Percentiles rank a stretch among this genome's conserved stretches.
phyloP scores from a whole-genome alignment of 2,329 filamentous ascomycete genomes.

The Penicillium sp. region DNA sequence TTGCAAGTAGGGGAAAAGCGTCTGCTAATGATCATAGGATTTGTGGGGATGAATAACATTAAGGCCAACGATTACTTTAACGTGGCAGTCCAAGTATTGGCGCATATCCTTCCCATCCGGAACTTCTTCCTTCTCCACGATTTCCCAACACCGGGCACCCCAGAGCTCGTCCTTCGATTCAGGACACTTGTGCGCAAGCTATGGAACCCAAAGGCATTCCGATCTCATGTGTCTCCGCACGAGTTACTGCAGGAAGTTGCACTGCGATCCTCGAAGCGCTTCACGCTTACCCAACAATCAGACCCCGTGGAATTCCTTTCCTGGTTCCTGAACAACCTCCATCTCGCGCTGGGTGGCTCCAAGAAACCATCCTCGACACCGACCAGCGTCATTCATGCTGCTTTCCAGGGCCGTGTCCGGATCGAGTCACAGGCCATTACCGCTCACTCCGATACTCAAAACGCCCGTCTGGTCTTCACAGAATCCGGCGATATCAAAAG shows the following conservation, averaged over 20 bases:
- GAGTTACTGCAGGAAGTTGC: slow-evolving; percentile 94
- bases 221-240: slow-evolving; percentile 93
- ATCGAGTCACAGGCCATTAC: slow-evolving; percentile 93
- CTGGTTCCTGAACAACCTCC: slow-evolving; percentile 96
- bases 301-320: slow-evolving; percentile 95
- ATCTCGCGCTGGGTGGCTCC: slow-evolving; percentile 83
- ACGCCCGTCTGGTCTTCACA: slow-evolving; percentile 86
- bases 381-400: slow-evolving; percentile 76
- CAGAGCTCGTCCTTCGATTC: slow-evolving; percentile 82
- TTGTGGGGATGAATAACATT: slow-evolving; percentile 99
- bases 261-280: slow-evolving; percentile 83
- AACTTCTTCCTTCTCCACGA: slow-evolving; percentile 90
- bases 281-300: slow-evolving; percentile 82
- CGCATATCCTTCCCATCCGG: slow-evolving; percentile 81
- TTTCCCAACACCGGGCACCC: slow-evolving; percentile 56
- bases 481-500: slow-evolving; percentile 78
- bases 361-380: slow-evolving; percentile 68
- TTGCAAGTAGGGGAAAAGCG: background rate
- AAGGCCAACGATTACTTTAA: slow-evolving; percentile 99
- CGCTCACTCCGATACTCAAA: slow-evolving; percentile 72
- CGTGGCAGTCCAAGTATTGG: slow-evolving; percentile 83
- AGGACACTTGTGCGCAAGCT: slow-evolving; percentile 91
- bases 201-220: slow-evolving; percentile 96
- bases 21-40: slow-evolving; percentile 49
- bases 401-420: slow-evolving; percentile 88